These are phyloP conservation scores for Salvia miltiorrhiza DNA, from an alignment of 257 asterid genomes.

Conservation along the genomic window DNA sequence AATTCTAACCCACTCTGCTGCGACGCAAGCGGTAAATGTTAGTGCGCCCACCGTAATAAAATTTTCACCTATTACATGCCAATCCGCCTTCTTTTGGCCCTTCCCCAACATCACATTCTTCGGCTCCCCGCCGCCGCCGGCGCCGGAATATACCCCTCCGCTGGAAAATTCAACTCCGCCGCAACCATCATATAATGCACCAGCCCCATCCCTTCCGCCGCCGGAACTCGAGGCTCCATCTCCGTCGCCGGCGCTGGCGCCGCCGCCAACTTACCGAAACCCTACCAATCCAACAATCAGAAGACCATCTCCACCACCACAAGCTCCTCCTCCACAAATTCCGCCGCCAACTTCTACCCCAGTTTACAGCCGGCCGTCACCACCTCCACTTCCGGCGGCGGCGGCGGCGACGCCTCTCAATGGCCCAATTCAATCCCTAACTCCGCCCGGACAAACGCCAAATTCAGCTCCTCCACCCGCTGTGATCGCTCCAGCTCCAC, in stretches of 20 bases:
- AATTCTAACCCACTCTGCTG: too few relatives aligned
- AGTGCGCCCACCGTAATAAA: slow-evolving; percentile 4
- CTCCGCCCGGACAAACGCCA: neutral
- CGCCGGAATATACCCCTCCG: slow-evolving; percentile 18
- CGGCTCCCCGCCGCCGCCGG: slow-evolving; percentile 22
- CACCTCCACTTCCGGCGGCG: neutral
- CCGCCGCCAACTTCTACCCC: neutral
- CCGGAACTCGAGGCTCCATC: slow-evolving; percentile 12
- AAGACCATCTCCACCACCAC: slow-evolving; percentile 19
- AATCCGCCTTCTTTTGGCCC: slow-evolving; percentile 44
- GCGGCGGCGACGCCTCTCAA: neutral
- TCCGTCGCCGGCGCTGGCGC: slow-evolving; percentile 16
- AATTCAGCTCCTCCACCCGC: neutral
- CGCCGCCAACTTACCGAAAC: neutral
- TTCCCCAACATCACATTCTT: slow-evolving; percentile 26
- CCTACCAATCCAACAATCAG: slow-evolving; percentile 2
- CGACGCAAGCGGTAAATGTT: too few relatives aligned
- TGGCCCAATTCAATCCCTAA: slow-evolving; percentile 23
- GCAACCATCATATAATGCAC: slow-evolving; percentile 8
- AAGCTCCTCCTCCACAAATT: neutral
- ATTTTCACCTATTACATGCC: slow-evolving; percentile 43
- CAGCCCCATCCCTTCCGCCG: slow-evolving; percentile 4
- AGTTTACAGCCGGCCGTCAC: neutral
- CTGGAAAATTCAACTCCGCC: slow-evolving; percentile 16
- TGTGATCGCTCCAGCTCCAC: slow-evolving; percentile 16